phyloP scores from a whole-genome alignment of 805 yeast species.

The Suhomyces kilbournensis region DNA sequence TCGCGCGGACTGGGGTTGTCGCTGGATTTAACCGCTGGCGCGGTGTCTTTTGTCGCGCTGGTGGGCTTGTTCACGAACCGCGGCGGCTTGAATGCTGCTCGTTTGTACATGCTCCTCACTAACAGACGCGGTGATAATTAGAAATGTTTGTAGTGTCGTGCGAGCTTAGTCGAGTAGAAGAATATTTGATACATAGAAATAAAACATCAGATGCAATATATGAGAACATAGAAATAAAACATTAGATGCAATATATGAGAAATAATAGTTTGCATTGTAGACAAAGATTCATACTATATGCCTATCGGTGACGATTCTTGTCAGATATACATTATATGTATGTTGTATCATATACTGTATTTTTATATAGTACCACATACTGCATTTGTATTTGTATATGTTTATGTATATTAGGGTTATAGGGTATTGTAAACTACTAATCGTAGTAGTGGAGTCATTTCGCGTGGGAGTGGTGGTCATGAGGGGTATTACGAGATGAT shows the following conservation, averaged over 20 bases:
- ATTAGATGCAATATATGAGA: no score
- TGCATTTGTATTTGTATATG: not conserved
- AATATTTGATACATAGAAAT: not conserved
- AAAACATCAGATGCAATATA: no score
- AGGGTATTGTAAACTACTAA: not conserved
- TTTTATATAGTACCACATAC: no score
- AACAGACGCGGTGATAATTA: not conserved
- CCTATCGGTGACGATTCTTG: no score
- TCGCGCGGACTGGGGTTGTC: not conserved
- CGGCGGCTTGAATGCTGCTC: slow-evolving; percentile 53
- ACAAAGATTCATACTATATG: no score
- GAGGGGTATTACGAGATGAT: not conserved
- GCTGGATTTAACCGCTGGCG: not conserved
- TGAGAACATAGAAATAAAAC: not conserved
- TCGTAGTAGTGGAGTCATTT: not conserved
- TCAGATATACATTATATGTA: not conserved
- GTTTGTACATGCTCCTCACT: slow-evolving; percentile 11
- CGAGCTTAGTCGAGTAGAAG: not conserved
- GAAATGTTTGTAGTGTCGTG: not conserved
- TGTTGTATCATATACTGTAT: no score
- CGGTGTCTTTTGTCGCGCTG: not conserved
- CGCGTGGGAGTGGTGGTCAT: not conserved
- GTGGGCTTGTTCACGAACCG: slow-evolving; percentile 18
- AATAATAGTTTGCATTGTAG: no score
- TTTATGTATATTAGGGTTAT: no score